A percentile compares a stretch with the other conserved stretches of the same genome.
These are phyloP conservation scores for Piper longum DNA, from an alignment of 164 flowering plant genomes.

Conservation along the genomic window DNA sequence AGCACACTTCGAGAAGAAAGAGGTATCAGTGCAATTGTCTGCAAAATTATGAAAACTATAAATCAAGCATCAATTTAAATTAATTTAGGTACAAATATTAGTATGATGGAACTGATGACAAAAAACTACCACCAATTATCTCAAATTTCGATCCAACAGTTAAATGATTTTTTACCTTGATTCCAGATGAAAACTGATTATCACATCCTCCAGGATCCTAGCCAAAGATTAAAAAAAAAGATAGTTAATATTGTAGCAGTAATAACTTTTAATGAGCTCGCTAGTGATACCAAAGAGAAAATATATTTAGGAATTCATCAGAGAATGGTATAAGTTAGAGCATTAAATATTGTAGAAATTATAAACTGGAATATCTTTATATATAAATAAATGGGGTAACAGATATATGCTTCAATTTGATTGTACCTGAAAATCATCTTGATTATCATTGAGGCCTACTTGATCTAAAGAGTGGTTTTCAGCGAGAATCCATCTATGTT, in stretches of 20 bases:
- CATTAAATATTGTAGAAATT: no score
- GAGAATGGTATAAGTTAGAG: no score
- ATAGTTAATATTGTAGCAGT: no score
- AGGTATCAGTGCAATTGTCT: constrained; percentile 65
- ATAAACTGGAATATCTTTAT: no score
- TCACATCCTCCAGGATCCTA: constrained; percentile 39
- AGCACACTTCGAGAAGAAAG: constrained; percentile 50
- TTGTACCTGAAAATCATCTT: constrained; percentile 33
- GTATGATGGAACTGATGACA: neutral
- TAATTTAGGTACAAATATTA: neutral
- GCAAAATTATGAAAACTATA: constrained; percentile 20
- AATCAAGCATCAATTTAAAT: constrained; percentile 1
- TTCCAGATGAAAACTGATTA: constrained; percentile 43
- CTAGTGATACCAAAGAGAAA: no score
- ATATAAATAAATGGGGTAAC: no score
- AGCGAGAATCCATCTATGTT: constrained; percentile 46
- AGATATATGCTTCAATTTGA: neutral
- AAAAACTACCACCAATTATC: neutral
- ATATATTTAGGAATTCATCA: no score
- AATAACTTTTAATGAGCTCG: no score
- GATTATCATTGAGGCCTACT: constrained; percentile 10
- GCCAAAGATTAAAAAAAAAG: constrained; percentile 1
- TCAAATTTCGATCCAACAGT: neutral
- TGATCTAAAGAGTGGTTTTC: constrained; percentile 22
- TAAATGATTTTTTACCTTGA: constrained; percentile 33